A percentile compares a stretch with the other conserved stretches of the same genome.
Evolutionary conservation across 352 stramenopile species (phyloP).

Genomic region (Globisporangium spinosum): DNA sequence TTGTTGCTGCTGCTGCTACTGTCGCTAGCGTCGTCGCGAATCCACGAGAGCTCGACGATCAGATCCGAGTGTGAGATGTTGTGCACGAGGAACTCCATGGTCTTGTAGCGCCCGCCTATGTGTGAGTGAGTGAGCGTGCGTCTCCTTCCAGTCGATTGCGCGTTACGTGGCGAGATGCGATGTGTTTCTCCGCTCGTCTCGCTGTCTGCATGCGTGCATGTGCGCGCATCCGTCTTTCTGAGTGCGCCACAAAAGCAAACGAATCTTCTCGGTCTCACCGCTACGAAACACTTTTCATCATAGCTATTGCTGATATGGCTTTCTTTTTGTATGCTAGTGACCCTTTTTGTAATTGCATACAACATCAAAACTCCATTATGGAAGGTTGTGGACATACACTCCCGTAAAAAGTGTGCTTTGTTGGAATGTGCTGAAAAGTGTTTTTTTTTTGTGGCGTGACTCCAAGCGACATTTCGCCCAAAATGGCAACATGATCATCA

Average conservation of each 20-base stretch:
- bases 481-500: no score
- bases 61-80: conserved; percentile 97
- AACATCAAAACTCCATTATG: background rate
- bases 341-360: background rate
- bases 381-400: background rate
- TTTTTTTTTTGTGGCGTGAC: background rate
- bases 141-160: background rate
- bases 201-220: background rate
- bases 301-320: background rate
- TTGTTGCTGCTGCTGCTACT: background rate
- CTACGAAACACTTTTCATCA: background rate
- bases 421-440: no score
- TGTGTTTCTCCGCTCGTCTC: background rate
- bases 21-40: conserved; percentile 32
- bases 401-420: background rate
- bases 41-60: conserved; percentile 87
- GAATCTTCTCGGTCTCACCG: background rate
- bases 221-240: background rate
- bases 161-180: background rate
- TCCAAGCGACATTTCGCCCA: no score
- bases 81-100: conserved; percentile 94
- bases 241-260: background rate
- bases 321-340: background rate
- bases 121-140: background rate
- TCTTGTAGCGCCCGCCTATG: background rate